Conservation (phyloP, 768 basidiomycete genomes). For the Boletus subcaerulescens region DNA sequence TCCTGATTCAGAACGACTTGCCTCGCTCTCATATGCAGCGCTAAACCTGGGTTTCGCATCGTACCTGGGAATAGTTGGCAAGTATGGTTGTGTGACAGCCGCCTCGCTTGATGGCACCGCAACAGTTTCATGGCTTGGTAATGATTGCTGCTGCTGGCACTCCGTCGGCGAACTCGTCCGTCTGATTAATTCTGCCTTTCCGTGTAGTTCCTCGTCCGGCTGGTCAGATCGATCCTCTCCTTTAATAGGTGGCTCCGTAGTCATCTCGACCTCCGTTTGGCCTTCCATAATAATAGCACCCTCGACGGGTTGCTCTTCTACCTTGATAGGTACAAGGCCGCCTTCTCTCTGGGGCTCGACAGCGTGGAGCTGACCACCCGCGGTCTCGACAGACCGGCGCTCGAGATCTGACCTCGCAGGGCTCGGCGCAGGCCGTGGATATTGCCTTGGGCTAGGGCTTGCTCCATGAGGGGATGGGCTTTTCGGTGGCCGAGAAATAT, state of each 20-base stretch:
- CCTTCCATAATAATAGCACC: background rate
- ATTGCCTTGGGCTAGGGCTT: constrained; percentile 15
- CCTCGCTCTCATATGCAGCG: constrained; percentile 25
- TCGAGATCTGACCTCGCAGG: constrained; percentile 7
- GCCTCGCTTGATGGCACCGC: constrained; percentile 13
- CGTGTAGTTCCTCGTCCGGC: constrained; percentile 17
- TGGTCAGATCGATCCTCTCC: constrained; percentile 14
- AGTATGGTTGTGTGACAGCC: constrained; percentile 25
- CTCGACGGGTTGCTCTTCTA: constrained; percentile 2
- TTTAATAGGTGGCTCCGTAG: constrained; percentile 5
- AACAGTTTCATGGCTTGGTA: constrained; percentile 12
- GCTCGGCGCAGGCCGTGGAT: constrained; percentile 8
- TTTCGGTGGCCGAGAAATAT: constrained; percentile 7
- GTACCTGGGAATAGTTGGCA: constrained; percentile 34
- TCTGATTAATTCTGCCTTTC: constrained; percentile 23
- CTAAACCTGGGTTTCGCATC: constrained; percentile 29
- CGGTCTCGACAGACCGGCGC: constrained; percentile 1
- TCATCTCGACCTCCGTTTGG: constrained; percentile 7
- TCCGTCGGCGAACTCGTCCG: constrained; percentile 18
- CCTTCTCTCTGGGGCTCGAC: constrained; percentile 1
- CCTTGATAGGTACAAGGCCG: background rate
- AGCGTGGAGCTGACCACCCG: background rate
- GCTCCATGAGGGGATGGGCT: constrained; percentile 12
- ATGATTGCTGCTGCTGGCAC: background rate
- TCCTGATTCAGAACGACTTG: constrained; percentile 7